phyloP scores from a whole-genome alignment of 2,329 filamentous ascomycete species.

The Diaporthe sp. region DNA sequence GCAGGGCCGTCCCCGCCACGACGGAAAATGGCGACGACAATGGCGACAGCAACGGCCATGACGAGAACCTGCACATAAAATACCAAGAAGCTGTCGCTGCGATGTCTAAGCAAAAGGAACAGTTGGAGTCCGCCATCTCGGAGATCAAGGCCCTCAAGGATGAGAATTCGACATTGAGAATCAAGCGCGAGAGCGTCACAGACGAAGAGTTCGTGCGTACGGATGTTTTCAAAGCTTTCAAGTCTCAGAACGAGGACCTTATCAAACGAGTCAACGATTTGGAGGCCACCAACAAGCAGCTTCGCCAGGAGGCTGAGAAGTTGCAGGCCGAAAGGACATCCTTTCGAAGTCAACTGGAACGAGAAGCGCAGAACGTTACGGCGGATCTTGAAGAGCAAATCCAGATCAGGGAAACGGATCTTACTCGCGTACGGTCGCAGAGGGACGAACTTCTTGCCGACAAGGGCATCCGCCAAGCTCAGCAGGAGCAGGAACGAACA shows the following conservation, averaged over 20 bases:
- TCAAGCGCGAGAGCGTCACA: conserved; percentile 75
- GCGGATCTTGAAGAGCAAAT: conserved; percentile 86
- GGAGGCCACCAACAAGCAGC: conserved; percentile 86
- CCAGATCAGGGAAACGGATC: conserved; percentile 82
- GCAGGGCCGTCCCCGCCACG: conserved; percentile 54
- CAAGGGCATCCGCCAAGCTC: conserved; percentile 80
- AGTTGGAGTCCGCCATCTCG: conserved; percentile 80
- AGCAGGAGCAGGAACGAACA: conserved; percentile 79
- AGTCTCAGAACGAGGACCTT: conserved; percentile 89
- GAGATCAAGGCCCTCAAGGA: conserved; percentile 81
- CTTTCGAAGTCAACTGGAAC: conserved; percentile 83
- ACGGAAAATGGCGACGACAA: conserved; percentile 64
- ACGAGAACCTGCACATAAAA: conserved; percentile 77
- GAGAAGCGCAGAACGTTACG: conserved; percentile 78
- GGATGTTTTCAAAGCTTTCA: conserved; percentile 92
- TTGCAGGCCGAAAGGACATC: conserved; percentile 85
- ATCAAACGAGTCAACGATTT: conserved; percentile 92
- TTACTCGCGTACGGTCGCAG: conserved; percentile 84
- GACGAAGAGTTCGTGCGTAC: conserved; percentile 96
- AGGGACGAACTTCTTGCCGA: conserved; percentile 90
- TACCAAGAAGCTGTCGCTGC: conserved; percentile 82
- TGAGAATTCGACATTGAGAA: conserved; percentile 80
- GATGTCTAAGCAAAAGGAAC: conserved; percentile 86
- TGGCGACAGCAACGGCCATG: conserved; percentile 64
- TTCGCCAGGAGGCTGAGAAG: conserved; percentile 87